These are phyloP conservation scores for Hemisphaericaspora nanyangensis DNA, from an alignment of 805 yeast genomes.

Conservation along the genomic window DNA sequence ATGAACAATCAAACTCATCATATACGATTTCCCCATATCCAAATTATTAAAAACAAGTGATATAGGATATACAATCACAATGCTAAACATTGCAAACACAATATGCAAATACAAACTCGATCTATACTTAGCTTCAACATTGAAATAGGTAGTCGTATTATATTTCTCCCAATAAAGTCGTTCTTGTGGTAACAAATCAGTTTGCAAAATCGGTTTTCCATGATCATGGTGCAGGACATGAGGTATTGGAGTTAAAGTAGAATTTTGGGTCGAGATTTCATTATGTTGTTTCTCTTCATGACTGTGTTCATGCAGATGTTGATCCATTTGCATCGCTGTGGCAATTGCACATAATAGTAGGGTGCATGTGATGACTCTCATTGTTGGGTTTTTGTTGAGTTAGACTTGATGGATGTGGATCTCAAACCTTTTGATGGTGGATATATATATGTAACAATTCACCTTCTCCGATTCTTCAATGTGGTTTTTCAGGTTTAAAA, in stretches of 20 bases:
- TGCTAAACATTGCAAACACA: slow-evolving; percentile 37
- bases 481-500: no score
- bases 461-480: no score
- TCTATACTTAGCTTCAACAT: slow-evolving; percentile 46
- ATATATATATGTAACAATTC: no score
- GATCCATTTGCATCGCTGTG: slow-evolving; percentile 14
- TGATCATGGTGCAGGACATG: slow-evolving; percentile 46
- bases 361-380: not conserved
- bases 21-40: slow-evolving; percentile 45
- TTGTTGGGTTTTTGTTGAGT: no score
- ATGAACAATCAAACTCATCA: slow-evolving; percentile 55
- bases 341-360: not conserved
- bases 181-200: slow-evolving; percentile 67
- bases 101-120: slow-evolving; percentile 55
- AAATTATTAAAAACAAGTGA: slow-evolving; percentile 61
- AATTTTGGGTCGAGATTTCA: no score
- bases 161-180: slow-evolving; percentile 73
- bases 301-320: slow-evolving; percentile 15
- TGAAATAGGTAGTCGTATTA: slow-evolving; percentile 73
- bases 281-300: no score
- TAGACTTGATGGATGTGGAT: no score
- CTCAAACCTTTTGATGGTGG: no score
- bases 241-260: slow-evolving; percentile 22
- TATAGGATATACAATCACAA: slow-evolving; percentile 63
- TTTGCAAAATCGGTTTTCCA: slow-evolving; percentile 71